Evolutionary conservation across 495 filamentous ascomycete species (phyloP).

Genomic region (Oleoguttula mirabilis): DNA sequence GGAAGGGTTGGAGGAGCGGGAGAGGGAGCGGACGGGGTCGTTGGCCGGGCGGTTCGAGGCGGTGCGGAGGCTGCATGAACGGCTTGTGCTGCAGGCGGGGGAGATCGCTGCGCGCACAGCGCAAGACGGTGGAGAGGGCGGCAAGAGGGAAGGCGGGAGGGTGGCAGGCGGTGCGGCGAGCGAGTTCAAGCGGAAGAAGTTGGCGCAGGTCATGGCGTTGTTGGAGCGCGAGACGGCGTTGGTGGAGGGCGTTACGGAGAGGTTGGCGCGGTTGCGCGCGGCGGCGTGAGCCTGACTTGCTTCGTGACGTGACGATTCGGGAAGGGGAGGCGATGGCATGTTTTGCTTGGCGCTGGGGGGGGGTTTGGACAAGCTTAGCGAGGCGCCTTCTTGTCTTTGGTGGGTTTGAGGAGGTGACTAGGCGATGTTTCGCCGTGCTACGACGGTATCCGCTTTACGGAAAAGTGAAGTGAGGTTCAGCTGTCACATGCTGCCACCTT

Average conservation of each 20-base stretch:
- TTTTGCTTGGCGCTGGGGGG: too few relatives aligned
- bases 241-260: conserved; percentile 19
- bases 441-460: too few relatives aligned
- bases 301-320: too few relatives aligned
- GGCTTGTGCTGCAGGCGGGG: conserved; percentile 18
- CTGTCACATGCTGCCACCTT: too few relatives aligned
- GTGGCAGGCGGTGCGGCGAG: conserved; percentile 15
- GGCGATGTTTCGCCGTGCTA: too few relatives aligned
- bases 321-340: too few relatives aligned
- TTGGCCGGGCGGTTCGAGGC: conserved; percentile 21
- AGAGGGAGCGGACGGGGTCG: conserved; percentile 3
- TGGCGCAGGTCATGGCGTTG: conserved; percentile 21
- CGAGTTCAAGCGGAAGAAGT: conserved; percentile 23
- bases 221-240: conserved; percentile 24
- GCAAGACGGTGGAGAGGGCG: neutral
- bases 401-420: too few relatives aligned
- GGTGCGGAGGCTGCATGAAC: conserved; percentile 16
- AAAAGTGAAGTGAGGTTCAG: too few relatives aligned
- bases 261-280: conserved; percentile 17
- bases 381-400: too few relatives aligned
- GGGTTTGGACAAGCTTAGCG: too few relatives aligned
- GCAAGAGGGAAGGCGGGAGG: conserved; percentile 1
- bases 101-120: conserved; percentile 3
- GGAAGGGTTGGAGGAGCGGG: neutral
- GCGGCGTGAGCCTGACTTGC: neutral